Base-by-base conservation (phyloP, 768 basidiomycete species). In the Mycena epipterygia region DNA sequence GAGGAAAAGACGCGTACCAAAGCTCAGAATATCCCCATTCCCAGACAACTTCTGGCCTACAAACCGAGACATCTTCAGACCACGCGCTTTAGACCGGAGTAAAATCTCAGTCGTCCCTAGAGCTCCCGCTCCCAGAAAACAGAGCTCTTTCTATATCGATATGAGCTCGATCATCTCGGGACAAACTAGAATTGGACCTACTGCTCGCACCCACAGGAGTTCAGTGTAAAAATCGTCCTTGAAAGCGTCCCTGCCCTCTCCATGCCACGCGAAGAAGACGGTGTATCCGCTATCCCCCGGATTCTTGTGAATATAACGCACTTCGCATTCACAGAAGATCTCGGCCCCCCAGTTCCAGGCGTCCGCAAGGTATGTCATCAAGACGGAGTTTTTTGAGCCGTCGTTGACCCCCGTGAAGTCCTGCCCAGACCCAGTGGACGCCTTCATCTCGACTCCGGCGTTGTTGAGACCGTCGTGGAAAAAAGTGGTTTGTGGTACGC, bases 311-410 rank as follows among this genome's bases (percentile, higher is more conserved):
- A 75, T 55, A 65, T 71, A 72, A 7, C 73, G 64, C n/a, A 74
- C 75, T 64, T 75, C 75, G 32, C 75, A 75, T 41, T 75, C 73
- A 66, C 75, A 75, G 57, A 75, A 75, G 27, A 75, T 74, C 56
- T 75, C 73, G 12, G 75, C 75, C 16, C 75, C 75, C 73, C 75
- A 64, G 39, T 75, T 74, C 75, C 75, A 75, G 8, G 75, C 75
- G 53, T 75, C 75, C 0, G 70, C 53, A 32, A 75, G 67, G 53
- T 75, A 75, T 35, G 72, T 75, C 67, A 75, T 69, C 19, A 75
- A 35, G 27, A 67, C 64, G 3, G 70, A 69, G 37, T 65, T 30
- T 29, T 75, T 75, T n/a, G 70, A 71, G 16, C 75, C 75, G 56
- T 75, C 75, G 30, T 75, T 75, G 12, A 75, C 61, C 9, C 75